Percentiles rank a stretch among this genome's conserved stretches.
Evolutionary conservation across 352 stramenopile species (phyloP).

Genomic region (Pythium folliculosum): DNA sequence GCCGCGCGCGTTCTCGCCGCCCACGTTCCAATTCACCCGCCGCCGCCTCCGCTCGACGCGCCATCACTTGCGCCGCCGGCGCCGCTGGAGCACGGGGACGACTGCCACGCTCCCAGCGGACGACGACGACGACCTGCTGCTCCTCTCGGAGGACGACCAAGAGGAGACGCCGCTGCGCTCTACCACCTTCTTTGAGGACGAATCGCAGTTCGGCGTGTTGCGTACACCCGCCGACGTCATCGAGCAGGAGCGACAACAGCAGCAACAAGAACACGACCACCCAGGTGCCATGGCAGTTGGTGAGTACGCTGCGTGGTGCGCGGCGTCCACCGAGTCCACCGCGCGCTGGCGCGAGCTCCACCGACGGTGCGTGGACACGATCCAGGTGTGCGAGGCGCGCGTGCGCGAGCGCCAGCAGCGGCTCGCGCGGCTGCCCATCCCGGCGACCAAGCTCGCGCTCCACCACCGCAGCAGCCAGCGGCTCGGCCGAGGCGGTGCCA

Average conservation of each 20-base stretch:
- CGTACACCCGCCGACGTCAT: conserved; percentile 38
- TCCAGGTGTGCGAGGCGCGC: conserved; percentile 38
- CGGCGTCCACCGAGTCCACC: neutral
- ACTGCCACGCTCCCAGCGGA: neutral
- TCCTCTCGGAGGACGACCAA: neutral
- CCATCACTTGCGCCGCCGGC: conserved; percentile 1
- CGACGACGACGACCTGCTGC: no score
- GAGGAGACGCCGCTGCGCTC: conserved; percentile 18
- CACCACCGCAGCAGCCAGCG: conserved; percentile 7
- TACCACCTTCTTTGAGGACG: conserved; percentile 53
- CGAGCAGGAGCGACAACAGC: conserved; percentile 19
- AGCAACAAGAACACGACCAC: neutral
- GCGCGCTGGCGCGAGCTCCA: conserved; percentile 34
- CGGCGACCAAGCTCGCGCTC: conserved; percentile 24
- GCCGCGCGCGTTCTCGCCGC: conserved; percentile 53
- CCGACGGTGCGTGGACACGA: conserved; percentile 44
- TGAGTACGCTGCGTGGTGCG: conserved; percentile 6
- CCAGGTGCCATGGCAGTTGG: neutral
- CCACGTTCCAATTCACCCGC: conserved; percentile 37
- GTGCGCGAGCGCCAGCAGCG: conserved; percentile 45
- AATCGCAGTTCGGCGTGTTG: conserved; percentile 46
- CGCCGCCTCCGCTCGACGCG: neutral
- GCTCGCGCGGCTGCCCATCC: conserved; percentile 40
- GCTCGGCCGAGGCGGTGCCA: neutral
- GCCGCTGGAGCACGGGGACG: conserved; percentile 13